These are phyloP conservation scores for Pezicula radicicola DNA, from an alignment of 2,329 filamentous ascomycete genomes.

Conservation along the genomic window DNA sequence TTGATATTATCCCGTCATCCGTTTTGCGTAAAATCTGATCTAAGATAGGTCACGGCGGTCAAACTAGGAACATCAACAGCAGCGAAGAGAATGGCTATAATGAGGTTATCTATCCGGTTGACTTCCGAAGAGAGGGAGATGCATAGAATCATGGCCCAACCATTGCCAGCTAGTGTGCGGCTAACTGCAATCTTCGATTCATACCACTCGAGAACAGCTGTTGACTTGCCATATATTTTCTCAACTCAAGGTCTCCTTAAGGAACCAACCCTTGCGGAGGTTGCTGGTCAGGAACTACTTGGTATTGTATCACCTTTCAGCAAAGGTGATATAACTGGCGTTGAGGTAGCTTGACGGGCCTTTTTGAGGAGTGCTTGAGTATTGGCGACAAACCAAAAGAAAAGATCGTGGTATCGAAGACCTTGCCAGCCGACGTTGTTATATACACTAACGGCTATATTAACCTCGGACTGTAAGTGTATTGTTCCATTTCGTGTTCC, in stretches of 20 bases:
- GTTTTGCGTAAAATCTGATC: too few relatives aligned
- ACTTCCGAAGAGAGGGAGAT: conserved; percentile 78
- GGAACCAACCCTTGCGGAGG: conserved; percentile 61
- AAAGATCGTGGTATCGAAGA: conserved; percentile 79
- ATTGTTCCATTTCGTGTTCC: conserved; percentile 16
- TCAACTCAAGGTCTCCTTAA: conserved; percentile 65
- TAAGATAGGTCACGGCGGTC: conserved; percentile 61
- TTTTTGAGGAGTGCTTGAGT: conserved; percentile 77
- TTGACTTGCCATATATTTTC: conserved; percentile 64
- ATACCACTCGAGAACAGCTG: conserved; percentile 60
- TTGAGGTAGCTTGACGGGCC: conserved; percentile 55
- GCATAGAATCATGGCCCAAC: conserved; percentile 70
- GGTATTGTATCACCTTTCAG: conserved; percentile 65
- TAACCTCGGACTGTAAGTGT: conserved; percentile 77
- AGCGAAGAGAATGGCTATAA: conserved; percentile 78
- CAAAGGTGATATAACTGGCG: conserved; percentile 71
- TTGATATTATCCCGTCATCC: conserved; percentile 19
- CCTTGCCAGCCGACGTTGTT: conserved; percentile 86
- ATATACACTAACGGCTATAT: conserved; percentile 98
- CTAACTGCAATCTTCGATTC: conserved; percentile 65
- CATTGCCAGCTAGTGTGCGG: conserved; percentile 76
- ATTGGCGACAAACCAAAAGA: conserved; percentile 72
- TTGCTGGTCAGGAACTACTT: conserved; percentile 59
- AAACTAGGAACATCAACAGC: conserved; percentile 71
- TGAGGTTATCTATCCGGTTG: conserved; percentile 77